Percentiles rank a stretch among this genome's conserved stretches.
These are phyloP conservation scores for Sporothrix pallida DNA, from an alignment of 2,329 filamentous ascomycete species.

Conservation along the genomic window DNA sequence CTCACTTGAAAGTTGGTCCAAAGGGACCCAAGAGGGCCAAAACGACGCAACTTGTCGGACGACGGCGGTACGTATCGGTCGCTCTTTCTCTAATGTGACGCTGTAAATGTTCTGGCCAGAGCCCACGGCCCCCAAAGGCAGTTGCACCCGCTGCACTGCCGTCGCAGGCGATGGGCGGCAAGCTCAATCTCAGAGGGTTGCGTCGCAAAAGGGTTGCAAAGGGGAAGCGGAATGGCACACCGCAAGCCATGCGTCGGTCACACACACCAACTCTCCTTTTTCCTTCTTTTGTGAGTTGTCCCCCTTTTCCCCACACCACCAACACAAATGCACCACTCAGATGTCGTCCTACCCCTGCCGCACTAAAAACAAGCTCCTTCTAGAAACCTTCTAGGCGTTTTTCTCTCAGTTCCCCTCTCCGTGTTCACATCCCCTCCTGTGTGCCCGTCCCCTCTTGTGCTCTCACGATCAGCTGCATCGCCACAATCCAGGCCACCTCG, in stretches of 20 bases:
- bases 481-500: conserved; percentile 10
- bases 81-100: not conserved
- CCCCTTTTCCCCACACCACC: conserved; percentile 11
- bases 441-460: too few relatives aligned
- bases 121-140: not conserved
- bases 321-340: not conserved
- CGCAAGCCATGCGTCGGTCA: not conserved
- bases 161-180: not conserved
- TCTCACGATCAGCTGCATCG: not conserved
- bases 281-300: too few relatives aligned
- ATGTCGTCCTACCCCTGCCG: not conserved
- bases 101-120: too few relatives aligned
- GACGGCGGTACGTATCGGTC: not conserved
- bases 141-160: not conserved
- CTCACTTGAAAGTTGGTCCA: too few relatives aligned
- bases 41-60: too few relatives aligned
- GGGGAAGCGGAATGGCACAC: not conserved
- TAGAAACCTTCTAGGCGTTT: conserved; percentile 36
- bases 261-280: not conserved
- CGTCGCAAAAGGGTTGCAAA: not conserved
- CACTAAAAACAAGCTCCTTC: conserved; percentile 36
- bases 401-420: not conserved
- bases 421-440: not conserved
- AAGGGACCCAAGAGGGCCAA: too few relatives aligned
- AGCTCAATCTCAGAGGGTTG: too few relatives aligned